Evolutionary conservation across 148 eudicot genomes (phyloP).

Genomic region (Chenopodium quinoa): DNA sequence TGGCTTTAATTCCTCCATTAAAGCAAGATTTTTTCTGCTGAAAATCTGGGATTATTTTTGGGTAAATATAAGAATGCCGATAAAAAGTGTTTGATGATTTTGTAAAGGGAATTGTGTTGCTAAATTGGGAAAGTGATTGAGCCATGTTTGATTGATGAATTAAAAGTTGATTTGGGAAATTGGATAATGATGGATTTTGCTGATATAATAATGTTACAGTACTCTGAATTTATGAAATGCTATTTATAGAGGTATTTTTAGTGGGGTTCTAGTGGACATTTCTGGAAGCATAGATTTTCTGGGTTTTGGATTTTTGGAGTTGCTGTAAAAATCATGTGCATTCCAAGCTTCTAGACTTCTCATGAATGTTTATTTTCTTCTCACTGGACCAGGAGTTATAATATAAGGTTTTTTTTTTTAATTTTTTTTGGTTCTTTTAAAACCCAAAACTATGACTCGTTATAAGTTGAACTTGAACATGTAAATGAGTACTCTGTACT

Average conservation of each 20-base stretch:
- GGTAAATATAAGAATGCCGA: neutral
- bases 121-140: conserved; percentile 30
- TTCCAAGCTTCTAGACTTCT: neutral
- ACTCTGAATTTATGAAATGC: neutral
- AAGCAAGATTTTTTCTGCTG: neutral
- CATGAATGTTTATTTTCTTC: neutral
- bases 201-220: no score
- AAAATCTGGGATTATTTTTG: conserved; percentile 19
- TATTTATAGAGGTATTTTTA: neutral
- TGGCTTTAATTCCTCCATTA: conserved; percentile 26
- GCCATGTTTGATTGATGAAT: conserved; percentile 12
- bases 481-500: no score
- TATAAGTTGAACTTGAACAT: no score
- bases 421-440: no score
- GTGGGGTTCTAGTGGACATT: neutral
- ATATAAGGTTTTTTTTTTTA: no score
- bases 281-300: neutral
- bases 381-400: neutral
- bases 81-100: conserved; percentile 1
- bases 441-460: no score
- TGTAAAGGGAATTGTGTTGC: conserved; percentile 3
- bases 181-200: no score
- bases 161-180: neutral
- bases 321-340: neutral
- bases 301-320: neutral